These are phyloP conservation scores for Thalassiosira profunda DNA, from an alignment of 108 stramenopile genomes.

Conservation along the genomic window DNA sequence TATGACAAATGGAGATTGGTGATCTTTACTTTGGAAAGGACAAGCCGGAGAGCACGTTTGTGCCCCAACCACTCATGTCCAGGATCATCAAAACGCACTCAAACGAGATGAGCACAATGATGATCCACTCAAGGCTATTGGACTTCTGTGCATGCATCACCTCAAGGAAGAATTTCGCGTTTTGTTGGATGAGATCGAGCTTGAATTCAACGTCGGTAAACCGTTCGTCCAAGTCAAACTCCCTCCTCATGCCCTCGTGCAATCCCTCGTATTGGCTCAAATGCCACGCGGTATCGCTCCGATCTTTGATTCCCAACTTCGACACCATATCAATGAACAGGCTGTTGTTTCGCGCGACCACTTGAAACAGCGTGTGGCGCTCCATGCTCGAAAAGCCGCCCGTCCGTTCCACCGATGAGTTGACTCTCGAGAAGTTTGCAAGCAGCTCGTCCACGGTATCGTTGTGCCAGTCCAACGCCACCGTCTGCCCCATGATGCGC, in stretches of 20 bases:
- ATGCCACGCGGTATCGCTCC: constrained; percentile 93
- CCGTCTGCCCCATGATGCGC: constrained; percentile 92
- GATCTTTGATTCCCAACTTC: constrained; percentile 92
- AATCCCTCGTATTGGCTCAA: constrained; percentile 86
- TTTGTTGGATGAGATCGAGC: constrained; percentile 89
- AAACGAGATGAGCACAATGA: constrained; percentile 87
- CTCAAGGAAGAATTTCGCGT: constrained; percentile 96
- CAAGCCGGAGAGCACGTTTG: constrained; percentile 54
- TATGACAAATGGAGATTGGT: too few species aligned
- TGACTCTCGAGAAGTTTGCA: constrained; percentile 78
- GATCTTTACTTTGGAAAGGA: too few species aligned
- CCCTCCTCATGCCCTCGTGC: constrained; percentile 76
- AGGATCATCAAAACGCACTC: constrained; percentile 90
- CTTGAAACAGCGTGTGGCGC: constrained; percentile 72
- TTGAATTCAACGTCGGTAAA: constrained; percentile 89
- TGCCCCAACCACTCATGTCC: constrained; percentile 91
- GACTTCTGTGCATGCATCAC: constrained; percentile 89
- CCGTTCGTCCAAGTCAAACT: constrained; percentile 70
- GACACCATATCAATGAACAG: constrained; percentile 92
- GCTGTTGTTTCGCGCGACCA: constrained; percentile 90
- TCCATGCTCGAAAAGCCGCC: constrained; percentile 69
- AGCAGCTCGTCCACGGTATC: constrained; percentile 90
- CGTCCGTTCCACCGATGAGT: constrained; percentile 75
- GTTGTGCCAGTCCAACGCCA: constrained; percentile 93
- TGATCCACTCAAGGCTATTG: constrained; percentile 93